A percentile compares a stretch with the other conserved stretches of the same genome.
Conservation (phyloP, 805 yeast genomes). For the Metschnikowia proteae region DNA sequence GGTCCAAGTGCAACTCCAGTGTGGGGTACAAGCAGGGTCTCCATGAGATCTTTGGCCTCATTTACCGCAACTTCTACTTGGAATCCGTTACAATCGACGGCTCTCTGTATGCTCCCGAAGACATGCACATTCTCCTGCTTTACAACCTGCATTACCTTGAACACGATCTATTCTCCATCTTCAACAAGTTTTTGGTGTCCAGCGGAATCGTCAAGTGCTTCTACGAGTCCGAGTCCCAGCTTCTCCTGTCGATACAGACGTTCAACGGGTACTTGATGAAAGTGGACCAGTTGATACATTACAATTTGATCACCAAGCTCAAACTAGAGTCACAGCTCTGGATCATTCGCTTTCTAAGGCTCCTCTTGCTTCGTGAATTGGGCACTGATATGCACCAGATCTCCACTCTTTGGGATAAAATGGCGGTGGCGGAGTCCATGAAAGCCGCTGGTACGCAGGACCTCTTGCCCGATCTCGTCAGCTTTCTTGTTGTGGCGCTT, state of each 20-base stretch:
- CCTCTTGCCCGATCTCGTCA: constrained; percentile 34
- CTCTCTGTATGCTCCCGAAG: constrained; percentile 21
- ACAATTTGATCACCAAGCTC: constrained; percentile 40
- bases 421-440: constrained; percentile 28
- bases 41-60: constrained; percentile 51
- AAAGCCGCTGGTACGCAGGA: constrained; percentile 1
- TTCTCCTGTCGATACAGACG: constrained; percentile 45
- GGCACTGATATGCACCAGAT: constrained; percentile 35
- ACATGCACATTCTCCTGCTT: constrained; percentile 34
- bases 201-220: constrained; percentile 34
- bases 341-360: constrained; percentile 50
- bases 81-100: constrained; percentile 29
- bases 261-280: constrained; percentile 48
- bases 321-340: constrained; percentile 50
- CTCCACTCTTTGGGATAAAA: constrained; percentile 47
- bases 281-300: constrained; percentile 47
- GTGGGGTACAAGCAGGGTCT: constrained; percentile 46
- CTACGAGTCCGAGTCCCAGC: constrained; percentile 38
- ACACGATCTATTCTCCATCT: constrained; percentile 44
- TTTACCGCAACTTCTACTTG: constrained; percentile 37
- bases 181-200: constrained; percentile 39
- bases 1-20: constrained; percentile 47
- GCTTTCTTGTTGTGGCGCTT: constrained; percentile 40
- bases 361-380: constrained; percentile 46
- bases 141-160: constrained; percentile 35